Base-by-base conservation (phyloP, 106 monocot species). In the Allium cepa region DNA sequence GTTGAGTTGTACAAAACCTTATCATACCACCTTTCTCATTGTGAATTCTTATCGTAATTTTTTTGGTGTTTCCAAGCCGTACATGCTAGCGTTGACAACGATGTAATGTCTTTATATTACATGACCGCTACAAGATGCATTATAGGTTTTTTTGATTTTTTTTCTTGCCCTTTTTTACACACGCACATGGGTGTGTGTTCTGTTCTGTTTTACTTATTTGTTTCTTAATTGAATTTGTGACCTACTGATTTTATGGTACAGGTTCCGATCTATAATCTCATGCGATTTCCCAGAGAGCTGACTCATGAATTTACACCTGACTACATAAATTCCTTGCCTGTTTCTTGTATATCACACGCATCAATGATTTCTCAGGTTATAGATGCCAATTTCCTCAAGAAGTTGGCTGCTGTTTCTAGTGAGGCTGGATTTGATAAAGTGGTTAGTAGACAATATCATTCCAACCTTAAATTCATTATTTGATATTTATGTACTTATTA, bases 221-320 rank as follows among this genome's bases (percentile, higher is more conserved):
- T 36, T 36, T 36, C 36, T 4, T 36, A 36, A 36, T 36, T 36
- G 36, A 2, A 9, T 26, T 46, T 8, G 13, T 63, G 53, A 73
- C 9, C 63, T 62, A 26, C 2, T 65, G 28, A 50, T 27, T 26
- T 68, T 67, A 8, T 62, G 18, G 11, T 91, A 82, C 84, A 96
- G 96, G 82, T 1, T 70, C 59, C 78, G 27, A 65, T 89, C 49
- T 77, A 52, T 74, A 86, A 81, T 69, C 65, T 89, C 17, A 79
- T 97, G 76, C 75, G 79, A 67, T 97, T 97, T 73, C 86, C 96
- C 12, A 72, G 79, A 78, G 59, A 57, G 27, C 72, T 83, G 10
- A 50, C 63, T 28, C 28, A 49, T 56, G 75, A 55, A 16, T 48
- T 16, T 28, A 58, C 36, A 49, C 47, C 47, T 68, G 27, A 57